Evolutionary conservation across 208 protist genomes (phyloP).

Genomic region (Acanthamoeba triangularis): DNA sequence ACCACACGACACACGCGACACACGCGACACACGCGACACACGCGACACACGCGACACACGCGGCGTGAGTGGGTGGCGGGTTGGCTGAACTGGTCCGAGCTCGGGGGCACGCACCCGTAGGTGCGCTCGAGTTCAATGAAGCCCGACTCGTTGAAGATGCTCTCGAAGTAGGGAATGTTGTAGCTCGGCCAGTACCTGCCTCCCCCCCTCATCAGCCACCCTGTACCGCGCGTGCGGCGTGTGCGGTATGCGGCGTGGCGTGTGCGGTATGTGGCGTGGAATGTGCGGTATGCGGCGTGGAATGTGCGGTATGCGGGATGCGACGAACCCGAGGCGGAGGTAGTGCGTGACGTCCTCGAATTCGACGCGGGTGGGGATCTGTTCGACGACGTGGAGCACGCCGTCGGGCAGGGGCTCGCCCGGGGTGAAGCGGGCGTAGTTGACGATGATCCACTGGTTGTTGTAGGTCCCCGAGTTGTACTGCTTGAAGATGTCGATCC

Average conservation of each 20-base stretch:
- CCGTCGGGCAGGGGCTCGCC: conserved; percentile 77
- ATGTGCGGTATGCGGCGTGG: too few relatives aligned
- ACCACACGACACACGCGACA: background rate
- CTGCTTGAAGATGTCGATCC: conserved; percentile 89
- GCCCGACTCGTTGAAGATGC: conserved; percentile 90
- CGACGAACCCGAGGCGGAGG: conserved; percentile 6
- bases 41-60: background rate
- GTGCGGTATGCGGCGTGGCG: background rate
- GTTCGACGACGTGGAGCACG: conserved; percentile 92
- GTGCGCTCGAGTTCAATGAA: conserved; percentile 72
- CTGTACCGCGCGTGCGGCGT: background rate
- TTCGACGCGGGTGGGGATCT: conserved; percentile 90
- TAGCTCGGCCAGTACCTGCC: conserved; percentile 92
- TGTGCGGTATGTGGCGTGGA: background rate
- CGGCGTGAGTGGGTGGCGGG: too few relatives aligned
- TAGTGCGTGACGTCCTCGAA: conserved; percentile 90
- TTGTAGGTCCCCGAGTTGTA: conserved; percentile 96
- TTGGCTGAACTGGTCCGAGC: too few relatives aligned
- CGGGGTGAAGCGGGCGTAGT: conserved; percentile 89
- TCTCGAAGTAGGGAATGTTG: conserved; percentile 93
- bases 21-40: background rate
- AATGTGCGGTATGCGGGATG: too few relatives aligned
- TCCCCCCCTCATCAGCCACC: conserved; percentile 70
- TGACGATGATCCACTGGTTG: conserved; percentile 95
- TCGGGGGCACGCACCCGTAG: conserved; percentile 17